phyloP scores from a whole-genome alignment of 345 rosid species.

The Cardamine chenopodiifolia region DNA sequence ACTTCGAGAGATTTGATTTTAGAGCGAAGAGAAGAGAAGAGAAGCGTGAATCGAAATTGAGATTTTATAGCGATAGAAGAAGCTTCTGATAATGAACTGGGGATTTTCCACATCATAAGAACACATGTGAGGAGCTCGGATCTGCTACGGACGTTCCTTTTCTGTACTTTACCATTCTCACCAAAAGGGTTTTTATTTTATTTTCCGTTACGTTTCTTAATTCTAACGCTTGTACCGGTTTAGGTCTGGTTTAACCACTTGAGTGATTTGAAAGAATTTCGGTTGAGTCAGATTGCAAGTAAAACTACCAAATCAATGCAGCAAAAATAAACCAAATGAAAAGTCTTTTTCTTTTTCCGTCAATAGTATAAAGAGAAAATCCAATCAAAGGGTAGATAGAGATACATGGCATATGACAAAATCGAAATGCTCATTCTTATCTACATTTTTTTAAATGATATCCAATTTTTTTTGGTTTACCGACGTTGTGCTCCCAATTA shows the following conservation, averaged over 20 bases:
- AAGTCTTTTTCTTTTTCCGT: too few species aligned
- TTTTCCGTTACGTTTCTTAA: neutral
- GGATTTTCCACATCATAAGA: neutral
- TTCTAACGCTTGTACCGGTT: neutral
- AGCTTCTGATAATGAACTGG: conserved; percentile 23
- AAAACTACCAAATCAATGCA: neutral
- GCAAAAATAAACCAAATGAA: neutral
- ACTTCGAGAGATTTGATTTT: neutral
- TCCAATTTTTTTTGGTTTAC: neutral
- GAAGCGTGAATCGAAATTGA: conserved; percentile 11
- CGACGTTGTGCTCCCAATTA: too few species aligned
- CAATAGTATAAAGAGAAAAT: neutral
- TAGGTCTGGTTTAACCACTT: neutral
- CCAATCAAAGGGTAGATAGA: neutral
- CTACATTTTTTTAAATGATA: neutral
- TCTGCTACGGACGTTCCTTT: neutral
- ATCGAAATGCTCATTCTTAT: neutral
- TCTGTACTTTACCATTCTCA: neutral
- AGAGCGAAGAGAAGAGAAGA: neutral
- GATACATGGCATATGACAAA: neutral
- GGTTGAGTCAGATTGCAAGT: neutral
- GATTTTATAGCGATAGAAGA: conserved; percentile 28
- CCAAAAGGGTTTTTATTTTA: neutral
- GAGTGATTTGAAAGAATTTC: neutral
- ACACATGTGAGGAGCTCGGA: neutral